These are phyloP conservation scores for Geotrichum armillariae DNA, from an alignment of 1,139 yeast species.

Conservation along the genomic window DNA sequence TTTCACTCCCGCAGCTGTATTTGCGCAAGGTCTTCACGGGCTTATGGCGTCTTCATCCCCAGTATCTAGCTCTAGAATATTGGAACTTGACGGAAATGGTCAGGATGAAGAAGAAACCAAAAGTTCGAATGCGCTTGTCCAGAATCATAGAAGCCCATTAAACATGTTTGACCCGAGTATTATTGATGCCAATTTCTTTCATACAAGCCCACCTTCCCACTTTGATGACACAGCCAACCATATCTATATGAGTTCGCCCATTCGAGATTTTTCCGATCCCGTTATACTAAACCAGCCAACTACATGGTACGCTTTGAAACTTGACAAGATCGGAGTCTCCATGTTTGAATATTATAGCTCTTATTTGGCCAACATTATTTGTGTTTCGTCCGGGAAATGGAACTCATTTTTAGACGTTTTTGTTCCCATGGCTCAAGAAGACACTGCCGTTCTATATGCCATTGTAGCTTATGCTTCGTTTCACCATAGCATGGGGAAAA, in stretches of 20 bases:
- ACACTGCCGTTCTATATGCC: slow-evolving; percentile 66
- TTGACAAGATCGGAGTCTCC: slow-evolving; percentile 48
- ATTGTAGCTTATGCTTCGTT: slow-evolving; percentile 79
- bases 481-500: slow-evolving; percentile 50
- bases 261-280: neutral
- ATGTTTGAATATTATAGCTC: slow-evolving; percentile 68
- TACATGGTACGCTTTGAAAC: slow-evolving; percentile 29
- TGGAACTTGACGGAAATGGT: neutral
- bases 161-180: slow-evolving; percentile 1
- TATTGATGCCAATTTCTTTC: neutral
- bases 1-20: neutral
- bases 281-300: slow-evolving; percentile 10
- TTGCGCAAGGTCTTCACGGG: slow-evolving; percentile 1
- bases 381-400: slow-evolving; percentile 64
- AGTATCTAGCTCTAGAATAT: neutral
- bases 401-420: slow-evolving; percentile 74
- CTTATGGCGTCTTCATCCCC: slow-evolving; percentile 1
- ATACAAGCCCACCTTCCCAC: neutral
- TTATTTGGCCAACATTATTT: slow-evolving; percentile 55
- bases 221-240: neutral
- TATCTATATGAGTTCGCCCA: neutral
- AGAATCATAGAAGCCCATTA: neutral
- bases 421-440: slow-evolving; percentile 72
- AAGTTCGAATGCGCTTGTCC: neutral
- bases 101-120: neutral